Conservation (phyloP, 495 filamentous ascomycete genomes). For the Trichocladium uniseriatum region DNA sequence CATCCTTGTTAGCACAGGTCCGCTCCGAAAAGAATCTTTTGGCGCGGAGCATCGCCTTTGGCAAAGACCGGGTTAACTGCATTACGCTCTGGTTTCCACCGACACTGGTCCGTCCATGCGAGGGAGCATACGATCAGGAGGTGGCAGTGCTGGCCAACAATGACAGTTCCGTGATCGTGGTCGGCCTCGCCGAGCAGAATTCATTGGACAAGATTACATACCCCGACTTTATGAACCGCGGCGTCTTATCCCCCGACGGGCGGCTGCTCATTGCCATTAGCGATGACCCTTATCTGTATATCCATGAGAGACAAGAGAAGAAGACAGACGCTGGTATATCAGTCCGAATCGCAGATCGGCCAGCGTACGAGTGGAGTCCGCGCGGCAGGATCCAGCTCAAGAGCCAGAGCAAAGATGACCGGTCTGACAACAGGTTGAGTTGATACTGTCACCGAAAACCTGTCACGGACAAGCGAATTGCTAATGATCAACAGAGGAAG, state of each 20-base stretch:
- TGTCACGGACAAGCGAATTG: background rate
- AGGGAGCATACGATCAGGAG: constrained; percentile 33
- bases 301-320: constrained; percentile 47
- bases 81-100: constrained; percentile 46
- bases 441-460: background rate
- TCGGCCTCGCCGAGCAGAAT: constrained; percentile 46
- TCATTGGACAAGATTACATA: constrained; percentile 60
- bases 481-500: constrained; percentile 35
- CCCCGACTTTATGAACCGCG: constrained; percentile 80
- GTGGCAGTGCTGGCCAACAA: constrained; percentile 62
- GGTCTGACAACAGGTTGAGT: constrained; percentile 31
- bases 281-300: constrained; percentile 73
- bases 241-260: constrained; percentile 83
- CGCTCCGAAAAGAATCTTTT: constrained; percentile 28
- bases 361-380: constrained; percentile 32
- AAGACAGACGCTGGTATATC: background rate
- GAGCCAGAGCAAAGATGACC: constrained; percentile 39
- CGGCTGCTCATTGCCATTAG: constrained; percentile 72
- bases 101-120: constrained; percentile 8
- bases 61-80: constrained; percentile 45
- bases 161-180: constrained; percentile 74
- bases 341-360: constrained; percentile 4
- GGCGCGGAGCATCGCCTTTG: constrained; percentile 34
- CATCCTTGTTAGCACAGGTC: constrained; percentile 13
- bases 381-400: constrained; percentile 39